Conservation (phyloP, 1,284 basidiomycete genomes). For the Sporisorium sorghi region DNA sequence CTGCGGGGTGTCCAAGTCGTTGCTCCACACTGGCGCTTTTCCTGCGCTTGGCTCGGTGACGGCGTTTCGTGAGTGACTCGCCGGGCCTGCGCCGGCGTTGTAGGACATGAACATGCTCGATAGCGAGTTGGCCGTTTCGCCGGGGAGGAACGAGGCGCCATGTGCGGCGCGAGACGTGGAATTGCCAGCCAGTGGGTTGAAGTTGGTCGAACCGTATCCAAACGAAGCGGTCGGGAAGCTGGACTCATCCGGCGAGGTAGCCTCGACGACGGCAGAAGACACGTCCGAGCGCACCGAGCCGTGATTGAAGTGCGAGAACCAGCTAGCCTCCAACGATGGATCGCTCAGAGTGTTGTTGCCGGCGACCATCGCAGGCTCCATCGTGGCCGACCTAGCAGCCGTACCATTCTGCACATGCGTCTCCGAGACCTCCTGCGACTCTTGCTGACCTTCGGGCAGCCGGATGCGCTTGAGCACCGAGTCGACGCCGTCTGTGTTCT, state of each 20-base stretch:
- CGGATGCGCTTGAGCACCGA: conserved; percentile 39
- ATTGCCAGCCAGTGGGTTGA: conserved; percentile 47
- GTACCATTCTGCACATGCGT: not conserved
- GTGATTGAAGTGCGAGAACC: conserved; percentile 41
- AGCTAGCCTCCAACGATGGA: conserved; percentile 30
- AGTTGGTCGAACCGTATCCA: conserved; percentile 42
- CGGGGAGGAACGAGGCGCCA: conserved; percentile 23
- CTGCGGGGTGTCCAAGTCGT: conserved; percentile 10
- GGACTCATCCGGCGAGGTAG: conserved; percentile 31
- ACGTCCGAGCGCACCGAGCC: conserved; percentile 31
- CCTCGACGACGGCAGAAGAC: conserved; percentile 30
- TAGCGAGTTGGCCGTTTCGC: conserved; percentile 33
- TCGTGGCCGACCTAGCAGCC: not conserved
- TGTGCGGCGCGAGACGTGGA: conserved; percentile 27
- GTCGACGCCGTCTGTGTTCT: conserved; percentile 30
- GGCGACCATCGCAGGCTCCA: not conserved
- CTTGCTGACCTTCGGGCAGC: conserved; percentile 26
- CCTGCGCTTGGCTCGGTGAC: conserved; percentile 7
- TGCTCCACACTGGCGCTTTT: conserved; percentile 7
- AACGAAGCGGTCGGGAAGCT: conserved; percentile 24
- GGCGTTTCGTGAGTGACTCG: not conserved
- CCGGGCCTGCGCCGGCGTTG: conserved; percentile 12
- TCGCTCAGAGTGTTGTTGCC: conserved; percentile 8
- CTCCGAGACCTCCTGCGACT: conserved; percentile 1
- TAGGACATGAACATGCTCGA: conserved; percentile 50